phyloP scores from a whole-genome alignment of 2,329 filamentous ascomycete genomes.

The Boeremia exigua region DNA sequence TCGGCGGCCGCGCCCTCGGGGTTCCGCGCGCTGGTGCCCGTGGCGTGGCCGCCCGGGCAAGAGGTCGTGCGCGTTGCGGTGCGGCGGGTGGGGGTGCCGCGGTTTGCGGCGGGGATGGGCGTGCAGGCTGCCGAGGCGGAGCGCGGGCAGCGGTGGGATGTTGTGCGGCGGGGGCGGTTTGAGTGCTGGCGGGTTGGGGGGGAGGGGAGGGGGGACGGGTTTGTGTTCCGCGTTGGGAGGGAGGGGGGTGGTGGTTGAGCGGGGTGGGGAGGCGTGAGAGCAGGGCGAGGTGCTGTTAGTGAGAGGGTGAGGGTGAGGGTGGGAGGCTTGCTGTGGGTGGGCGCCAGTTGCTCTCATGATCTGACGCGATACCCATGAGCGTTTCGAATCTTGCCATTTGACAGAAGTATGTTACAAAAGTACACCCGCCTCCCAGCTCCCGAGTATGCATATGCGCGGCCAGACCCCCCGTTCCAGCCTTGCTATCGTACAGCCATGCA shows the following conservation, averaged over 20 bases:
- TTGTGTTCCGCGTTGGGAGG: constrained; percentile 37
- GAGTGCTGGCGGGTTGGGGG: constrained; percentile 39
- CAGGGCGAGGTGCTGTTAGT: too few species aligned
- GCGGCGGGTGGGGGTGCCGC: constrained; percentile 39
- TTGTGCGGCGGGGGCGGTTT: constrained; percentile 47
- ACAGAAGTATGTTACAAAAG: constrained; percentile 16
- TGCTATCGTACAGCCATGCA: constrained; percentile 18
- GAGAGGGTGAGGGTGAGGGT: too few species aligned
- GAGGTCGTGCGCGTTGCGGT: constrained; percentile 44
- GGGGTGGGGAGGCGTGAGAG: neutral
- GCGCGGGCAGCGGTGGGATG: constrained; percentile 41
- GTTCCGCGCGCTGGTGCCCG: constrained; percentile 32
- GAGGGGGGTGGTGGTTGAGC: constrained; percentile 19
- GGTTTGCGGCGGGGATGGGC: constrained; percentile 48
- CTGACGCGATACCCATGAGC: too few species aligned
- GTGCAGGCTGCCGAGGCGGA: constrained; percentile 48
- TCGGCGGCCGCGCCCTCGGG: constrained; percentile 14
- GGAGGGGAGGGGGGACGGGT: constrained; percentile 21
- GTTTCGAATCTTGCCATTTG: constrained; percentile 6
- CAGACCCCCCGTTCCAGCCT: neutral
- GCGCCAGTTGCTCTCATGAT: too few species aligned
- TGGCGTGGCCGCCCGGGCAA: constrained; percentile 35
- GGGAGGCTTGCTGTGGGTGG: too few species aligned
- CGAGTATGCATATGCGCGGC: constrained; percentile 14
- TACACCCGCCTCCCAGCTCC: constrained; percentile 11